Base-by-base conservation (phyloP, 148 eudicot genomes). In the Arctostaphylos glauca region DNA sequence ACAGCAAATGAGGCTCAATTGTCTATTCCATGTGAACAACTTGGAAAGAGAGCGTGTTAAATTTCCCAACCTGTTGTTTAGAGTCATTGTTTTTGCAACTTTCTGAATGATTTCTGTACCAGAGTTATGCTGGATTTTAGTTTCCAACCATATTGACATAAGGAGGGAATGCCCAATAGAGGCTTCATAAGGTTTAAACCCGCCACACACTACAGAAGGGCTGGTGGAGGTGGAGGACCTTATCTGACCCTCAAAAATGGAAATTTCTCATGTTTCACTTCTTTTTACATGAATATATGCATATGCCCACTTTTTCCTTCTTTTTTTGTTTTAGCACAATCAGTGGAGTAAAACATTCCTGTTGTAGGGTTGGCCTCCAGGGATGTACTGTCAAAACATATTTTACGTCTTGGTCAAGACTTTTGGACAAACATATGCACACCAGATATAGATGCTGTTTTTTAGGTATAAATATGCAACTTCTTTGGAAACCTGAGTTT, bases 221-320 rank as follows among this genome's bases (percentile, higher is more conserved):
- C 44, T 66, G 25, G 71, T 25, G 71, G 66, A 59, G 66, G 23
- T 59, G 66, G 71, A 66, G 44, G 71, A 66, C 71, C 15, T 64
- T 64, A 64, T 64, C 70, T 76, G 25, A 62, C 31, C 43, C 18
- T 52, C 79, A 76, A 16, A 53, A 47, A 53, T 76, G 79, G 6
- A 53, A 76, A 14, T 6, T 76, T 76, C 23, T 23, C 18, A 52
- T 76, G 60, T 13, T 9, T 47, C 3, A 5, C 44, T 59, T 79
- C 5, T 44, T 46, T n/a, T 43, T 58, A 44, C 18, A 13, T 38
- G 5, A 9, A 55, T 55, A 9, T 56, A 10, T 77, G 19, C 44
- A 16, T 6, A 10, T 38, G 7, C 19, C 9, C 23, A 19, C n/a
- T 16, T n/a, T 59, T 5, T 21, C 41, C 10, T 41, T 41, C 46